A percentile compares a stretch with the other conserved stretches of the same genome.
Conservation (phyloP, 2,329 filamentous ascomycete species). For the Exophiala calicioides region DNA sequence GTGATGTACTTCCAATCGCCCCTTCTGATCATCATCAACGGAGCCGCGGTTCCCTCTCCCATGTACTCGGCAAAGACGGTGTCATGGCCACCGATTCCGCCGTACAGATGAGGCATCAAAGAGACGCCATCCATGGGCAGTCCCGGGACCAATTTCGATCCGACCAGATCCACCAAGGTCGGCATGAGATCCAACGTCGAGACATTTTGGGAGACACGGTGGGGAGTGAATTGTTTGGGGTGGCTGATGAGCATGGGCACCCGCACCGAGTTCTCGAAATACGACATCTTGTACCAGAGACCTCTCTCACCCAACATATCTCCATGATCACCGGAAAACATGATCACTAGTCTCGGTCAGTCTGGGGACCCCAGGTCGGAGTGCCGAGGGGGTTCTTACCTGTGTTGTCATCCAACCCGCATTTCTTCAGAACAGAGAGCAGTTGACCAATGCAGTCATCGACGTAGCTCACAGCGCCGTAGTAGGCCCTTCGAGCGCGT, state of each 20-base stretch:
- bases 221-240: constrained; percentile 72
- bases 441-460: constrained; percentile 89
- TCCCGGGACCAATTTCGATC: constrained; percentile 65
- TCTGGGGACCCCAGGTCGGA: background rate
- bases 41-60: constrained; percentile 84
- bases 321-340: constrained; percentile 91
- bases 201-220: constrained; percentile 77
- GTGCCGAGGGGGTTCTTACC: constrained; percentile 5
- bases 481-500: constrained; percentile 83
- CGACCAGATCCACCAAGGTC: constrained; percentile 80
- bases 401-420: constrained; percentile 78
- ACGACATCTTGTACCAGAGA: constrained; percentile 96
- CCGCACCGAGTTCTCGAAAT: constrained; percentile 87
- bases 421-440: constrained; percentile 73
- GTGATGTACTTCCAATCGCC: constrained; percentile 89
- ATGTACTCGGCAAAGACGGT: constrained; percentile 96
- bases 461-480: constrained; percentile 89
- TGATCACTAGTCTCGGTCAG: constrained; percentile 49
- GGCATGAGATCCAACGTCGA: constrained; percentile 89
- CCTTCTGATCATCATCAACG: constrained; percentile 90
- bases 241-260: constrained; percentile 85
- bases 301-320: constrained; percentile 94
- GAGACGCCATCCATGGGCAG: constrained; percentile 86
- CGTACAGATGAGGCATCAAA: constrained; percentile 74
- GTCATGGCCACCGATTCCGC: constrained; percentile 60